Evolutionary conservation across 2,329 filamentous ascomycete genomes (phyloP).

Genomic region (Pestalotiopsis sp.): DNA sequence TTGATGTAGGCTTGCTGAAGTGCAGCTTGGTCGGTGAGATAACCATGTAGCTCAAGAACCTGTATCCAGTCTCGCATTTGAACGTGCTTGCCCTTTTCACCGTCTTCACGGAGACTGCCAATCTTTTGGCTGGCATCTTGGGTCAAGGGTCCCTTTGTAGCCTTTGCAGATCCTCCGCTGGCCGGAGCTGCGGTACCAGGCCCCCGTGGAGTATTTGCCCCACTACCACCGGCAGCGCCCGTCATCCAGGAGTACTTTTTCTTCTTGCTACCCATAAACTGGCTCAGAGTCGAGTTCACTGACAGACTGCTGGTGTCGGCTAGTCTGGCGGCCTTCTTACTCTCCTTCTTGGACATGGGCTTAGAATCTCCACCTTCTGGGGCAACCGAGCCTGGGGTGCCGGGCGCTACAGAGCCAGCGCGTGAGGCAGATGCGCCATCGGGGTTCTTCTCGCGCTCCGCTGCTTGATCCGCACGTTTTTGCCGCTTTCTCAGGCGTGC

Average conservation of each 20-base stretch:
- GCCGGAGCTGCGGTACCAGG: constrained; percentile 37
- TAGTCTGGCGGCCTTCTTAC: constrained; percentile 71
- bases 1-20: constrained; percentile 60
- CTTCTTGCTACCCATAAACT: constrained; percentile 68
- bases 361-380: constrained; percentile 62
- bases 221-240: constrained; percentile 49
- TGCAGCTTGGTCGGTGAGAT: constrained; percentile 57
- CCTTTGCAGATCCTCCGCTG: constrained; percentile 35
- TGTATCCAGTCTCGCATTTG: constrained; percentile 83
- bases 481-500: constrained; percentile 68
- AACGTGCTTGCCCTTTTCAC: constrained; percentile 74
- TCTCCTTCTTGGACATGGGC: constrained; percentile 83
- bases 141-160: constrained; percentile 46
- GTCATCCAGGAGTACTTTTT: constrained; percentile 79
- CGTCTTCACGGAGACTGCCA: constrained; percentile 79
- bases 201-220: constrained; percentile 51
- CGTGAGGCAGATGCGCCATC: constrained; percentile 46
- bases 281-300: constrained; percentile 80
- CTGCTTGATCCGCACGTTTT: constrained; percentile 52
- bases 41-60: constrained; percentile 77
- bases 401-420: constrained; percentile 58
- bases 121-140: constrained; percentile 64
- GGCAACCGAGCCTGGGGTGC: constrained; percentile 64
- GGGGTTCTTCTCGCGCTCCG: constrained; percentile 55
- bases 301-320: constrained; percentile 80